Evolutionary conservation across 2,329 filamentous ascomycete species (phyloP).

Genomic region (Trichoderma brevicompactum): DNA sequence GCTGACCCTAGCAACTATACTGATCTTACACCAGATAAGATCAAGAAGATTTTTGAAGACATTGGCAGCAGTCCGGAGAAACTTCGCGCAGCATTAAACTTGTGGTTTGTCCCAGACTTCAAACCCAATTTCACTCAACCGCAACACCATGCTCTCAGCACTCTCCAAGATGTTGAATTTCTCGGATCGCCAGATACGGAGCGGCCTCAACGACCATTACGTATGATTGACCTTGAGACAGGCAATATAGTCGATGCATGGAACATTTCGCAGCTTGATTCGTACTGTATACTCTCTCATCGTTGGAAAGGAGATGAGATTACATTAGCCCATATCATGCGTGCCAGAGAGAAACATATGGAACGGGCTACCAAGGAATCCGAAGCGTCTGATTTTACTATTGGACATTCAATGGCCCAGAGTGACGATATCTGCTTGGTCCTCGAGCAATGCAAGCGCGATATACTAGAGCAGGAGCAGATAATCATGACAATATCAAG

Average conservation of each 20-base stretch:
- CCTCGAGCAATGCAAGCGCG: neutral
- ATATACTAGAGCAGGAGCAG: neutral
- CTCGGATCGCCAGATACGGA: slow-evolving; percentile 3
- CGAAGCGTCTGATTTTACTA: neutral
- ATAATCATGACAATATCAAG: neutral
- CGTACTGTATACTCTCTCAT: slow-evolving; percentile 15
- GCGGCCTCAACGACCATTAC: neutral
- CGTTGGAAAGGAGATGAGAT: slow-evolving; percentile 24
- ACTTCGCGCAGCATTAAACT: slow-evolving; percentile 15
- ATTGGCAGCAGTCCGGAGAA: slow-evolving; percentile 24
- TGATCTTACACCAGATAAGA: neutral
- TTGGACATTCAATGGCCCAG: neutral
- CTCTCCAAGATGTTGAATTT: slow-evolving; percentile 16
- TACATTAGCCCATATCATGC: slow-evolving; percentile 8
- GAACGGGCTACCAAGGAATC: neutral
- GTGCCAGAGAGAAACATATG: neutral
- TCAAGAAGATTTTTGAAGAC: slow-evolving; percentile 18
- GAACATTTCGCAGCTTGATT: slow-evolving; percentile 1
- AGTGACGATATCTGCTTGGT: neutral
- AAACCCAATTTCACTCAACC: slow-evolving; percentile 6
- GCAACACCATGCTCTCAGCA: neutral
- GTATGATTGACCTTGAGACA: slow-evolving; percentile 8
- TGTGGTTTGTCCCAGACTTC: slow-evolving; percentile 22
- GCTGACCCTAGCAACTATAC: neutral
- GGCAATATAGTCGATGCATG: slow-evolving; percentile 8